These are phyloP conservation scores for Centaurea solstitialis DNA, from an alignment of 129 eudicot species.

Conservation along the genomic window DNA sequence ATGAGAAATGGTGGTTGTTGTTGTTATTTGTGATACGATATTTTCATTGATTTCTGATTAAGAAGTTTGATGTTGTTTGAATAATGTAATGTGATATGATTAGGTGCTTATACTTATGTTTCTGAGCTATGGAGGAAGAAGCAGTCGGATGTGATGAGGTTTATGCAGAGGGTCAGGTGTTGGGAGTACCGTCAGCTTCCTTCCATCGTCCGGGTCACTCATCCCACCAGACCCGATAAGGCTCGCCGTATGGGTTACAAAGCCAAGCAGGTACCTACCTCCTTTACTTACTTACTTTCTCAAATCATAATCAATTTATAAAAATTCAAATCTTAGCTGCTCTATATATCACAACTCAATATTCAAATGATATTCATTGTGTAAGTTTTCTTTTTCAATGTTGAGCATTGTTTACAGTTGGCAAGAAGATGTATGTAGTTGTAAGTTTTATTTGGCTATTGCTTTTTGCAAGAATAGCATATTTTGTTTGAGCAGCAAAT, in stretches of 20 bases:
- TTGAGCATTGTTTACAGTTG: background rate
- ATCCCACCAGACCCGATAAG: slow-evolving; percentile 86
- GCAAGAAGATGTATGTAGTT: no score
- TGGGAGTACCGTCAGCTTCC: slow-evolving; percentile 96
- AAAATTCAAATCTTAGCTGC: no score
- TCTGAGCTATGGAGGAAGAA: slow-evolving; percentile 86
- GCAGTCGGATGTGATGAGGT: slow-evolving; percentile 85
- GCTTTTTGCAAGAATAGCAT: background rate
- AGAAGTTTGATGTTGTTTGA: no score
- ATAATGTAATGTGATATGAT: no score
- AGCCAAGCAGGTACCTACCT: slow-evolving; percentile 64
- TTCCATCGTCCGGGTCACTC: slow-evolving; percentile 83
- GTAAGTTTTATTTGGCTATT: background rate
- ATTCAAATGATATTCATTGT: no score
- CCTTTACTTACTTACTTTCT: background rate
- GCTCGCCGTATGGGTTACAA: slow-evolving; percentile 91
- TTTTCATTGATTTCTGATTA: no score
- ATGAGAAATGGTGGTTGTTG: no score
- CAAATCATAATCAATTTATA: no score
- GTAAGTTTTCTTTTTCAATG: background rate
- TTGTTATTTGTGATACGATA: no score
- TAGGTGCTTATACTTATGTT: slow-evolving; percentile 77
- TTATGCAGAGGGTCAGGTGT: slow-evolving; percentile 72
- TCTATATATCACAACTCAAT: no score
- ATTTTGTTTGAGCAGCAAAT: no score